phyloP scores from a whole-genome alignment of 2,329 filamentous ascomycete species.

The Pseudogymnoascus sp. region DNA sequence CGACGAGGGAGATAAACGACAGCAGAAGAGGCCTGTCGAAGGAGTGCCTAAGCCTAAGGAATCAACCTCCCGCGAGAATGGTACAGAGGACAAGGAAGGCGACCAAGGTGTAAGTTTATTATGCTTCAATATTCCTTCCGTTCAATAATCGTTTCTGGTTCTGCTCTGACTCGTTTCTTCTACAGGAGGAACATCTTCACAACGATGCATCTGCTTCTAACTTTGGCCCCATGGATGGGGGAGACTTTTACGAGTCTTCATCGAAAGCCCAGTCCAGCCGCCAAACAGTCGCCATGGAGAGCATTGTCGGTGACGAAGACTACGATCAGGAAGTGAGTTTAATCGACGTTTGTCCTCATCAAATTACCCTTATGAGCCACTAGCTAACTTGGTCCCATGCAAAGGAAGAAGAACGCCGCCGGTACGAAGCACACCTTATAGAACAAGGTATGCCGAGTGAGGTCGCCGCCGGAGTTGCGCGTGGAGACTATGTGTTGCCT shows the following conservation, averaged over 20 bases:
- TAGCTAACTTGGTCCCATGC: neutral
- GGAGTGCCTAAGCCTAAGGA: neutral
- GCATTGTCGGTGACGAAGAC: neutral
- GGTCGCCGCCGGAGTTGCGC: too few species aligned
- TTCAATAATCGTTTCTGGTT: neutral
- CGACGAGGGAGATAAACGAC: neutral
- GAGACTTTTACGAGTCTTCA: neutral
- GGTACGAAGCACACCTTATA: too few species aligned
- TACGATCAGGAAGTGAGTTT: neutral
- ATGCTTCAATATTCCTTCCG: neutral
- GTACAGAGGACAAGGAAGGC: neutral
- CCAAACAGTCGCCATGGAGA: neutral
- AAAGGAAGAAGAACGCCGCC: neutral
- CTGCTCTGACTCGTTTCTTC: neutral
- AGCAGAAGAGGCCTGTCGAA: neutral
- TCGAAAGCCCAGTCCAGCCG: neutral
- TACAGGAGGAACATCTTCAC: neutral
- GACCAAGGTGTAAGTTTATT: neutral
- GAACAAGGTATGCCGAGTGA: neutral
- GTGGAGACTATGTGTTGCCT: too few species aligned
- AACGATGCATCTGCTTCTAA: neutral
- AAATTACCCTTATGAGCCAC: neutral
- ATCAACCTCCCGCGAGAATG: neutral
- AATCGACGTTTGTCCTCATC: neutral
- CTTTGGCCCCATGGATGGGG: too few species aligned